Conservation (phyloP, 495 filamentous ascomycete species). For the Talaromyces proteolyticus region DNA sequence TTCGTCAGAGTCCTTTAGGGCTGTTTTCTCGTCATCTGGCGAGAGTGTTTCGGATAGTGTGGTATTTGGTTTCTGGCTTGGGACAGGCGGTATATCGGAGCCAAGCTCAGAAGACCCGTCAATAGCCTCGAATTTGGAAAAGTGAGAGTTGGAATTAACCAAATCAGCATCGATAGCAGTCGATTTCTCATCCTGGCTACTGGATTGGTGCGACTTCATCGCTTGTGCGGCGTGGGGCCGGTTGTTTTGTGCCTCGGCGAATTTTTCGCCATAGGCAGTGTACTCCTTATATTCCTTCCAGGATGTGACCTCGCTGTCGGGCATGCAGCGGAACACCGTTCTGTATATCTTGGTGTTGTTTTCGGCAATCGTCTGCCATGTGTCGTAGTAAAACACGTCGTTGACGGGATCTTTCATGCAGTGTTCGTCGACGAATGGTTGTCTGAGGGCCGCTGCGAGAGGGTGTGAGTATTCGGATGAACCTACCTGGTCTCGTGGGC, state of each 20-base stretch:
- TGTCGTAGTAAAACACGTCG: slow-evolving; percentile 76
- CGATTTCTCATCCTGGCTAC: slow-evolving; percentile 1
- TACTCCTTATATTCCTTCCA: slow-evolving; percentile 96
- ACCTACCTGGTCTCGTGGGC: slow-evolving; percentile 48
- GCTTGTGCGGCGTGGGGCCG: too few species aligned
- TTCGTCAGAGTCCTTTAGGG: slow-evolving; percentile 23
- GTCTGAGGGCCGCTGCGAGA: slow-evolving; percentile 60
- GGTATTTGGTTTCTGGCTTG: slow-evolving; percentile 14
- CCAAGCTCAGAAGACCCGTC: slow-evolving; percentile 11
- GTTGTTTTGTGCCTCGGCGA: slow-evolving; percentile 63
- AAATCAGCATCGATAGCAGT: slow-evolving; percentile 21
- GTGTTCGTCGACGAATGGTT: slow-evolving; percentile 55
- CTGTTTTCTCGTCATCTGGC: slow-evolving; percentile 38
- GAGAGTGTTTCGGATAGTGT: slow-evolving; percentile 15
- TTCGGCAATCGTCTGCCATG: slow-evolving; percentile 81
- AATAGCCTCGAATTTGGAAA: background rate
- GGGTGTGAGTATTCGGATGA: slow-evolving; percentile 43
- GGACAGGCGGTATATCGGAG: slow-evolving; percentile 3
- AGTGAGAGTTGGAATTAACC: background rate
- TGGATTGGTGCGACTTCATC: too few species aligned
- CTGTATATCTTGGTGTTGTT: slow-evolving; percentile 95
- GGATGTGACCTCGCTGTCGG: slow-evolving; percentile 85
- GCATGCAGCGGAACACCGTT: slow-evolving; percentile 93
- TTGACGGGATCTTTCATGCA: slow-evolving; percentile 82
- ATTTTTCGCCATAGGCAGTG: slow-evolving; percentile 69